These are phyloP conservation scores for Pachysandra terminalis DNA, from an alignment of 164 flowering plant genomes.

Conservation along the genomic window DNA sequence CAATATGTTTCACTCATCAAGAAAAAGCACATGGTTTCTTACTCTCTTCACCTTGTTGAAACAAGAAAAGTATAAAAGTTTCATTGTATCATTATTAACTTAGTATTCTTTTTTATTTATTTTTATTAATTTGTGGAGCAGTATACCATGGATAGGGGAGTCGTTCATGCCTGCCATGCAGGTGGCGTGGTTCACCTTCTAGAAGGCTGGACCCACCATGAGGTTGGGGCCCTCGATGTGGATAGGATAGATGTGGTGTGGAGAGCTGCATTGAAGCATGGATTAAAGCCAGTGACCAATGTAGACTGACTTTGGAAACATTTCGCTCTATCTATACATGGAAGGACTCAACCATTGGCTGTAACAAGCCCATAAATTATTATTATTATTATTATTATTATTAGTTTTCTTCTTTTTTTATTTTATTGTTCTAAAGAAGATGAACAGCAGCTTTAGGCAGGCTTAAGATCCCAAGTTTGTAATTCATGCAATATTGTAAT, in stretches of 20 bases:
- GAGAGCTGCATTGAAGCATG: conserved; percentile 85
- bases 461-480: neutral
- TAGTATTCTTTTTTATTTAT: no score
- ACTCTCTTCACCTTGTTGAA: no score
- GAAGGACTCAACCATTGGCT: neutral
- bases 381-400: no score
- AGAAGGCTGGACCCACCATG: conserved; percentile 92
- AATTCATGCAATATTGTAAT: neutral
- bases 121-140: conserved; percentile 16
- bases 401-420: no score
- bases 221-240: conserved; percentile 86
- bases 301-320: neutral
- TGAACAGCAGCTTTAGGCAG: neutral
- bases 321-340: neutral
- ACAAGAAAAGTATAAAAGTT: no score
- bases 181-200: conserved; percentile 83
- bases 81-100: no score
- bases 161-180: conserved; percentile 96
- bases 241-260: conserved; percentile 84
- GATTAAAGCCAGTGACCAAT: conserved; percentile 67
- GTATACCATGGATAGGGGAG: conserved; percentile 90
- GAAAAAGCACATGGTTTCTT: no score
- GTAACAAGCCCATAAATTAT: neutral
- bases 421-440: neutral
- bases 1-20: no score